Percentiles rank a stretch among this genome's conserved stretches.
These are phyloP conservation scores for Coemansia sp. DNA, from an alignment of 192 early-diverging fungal species.

Conservation along the genomic window DNA sequence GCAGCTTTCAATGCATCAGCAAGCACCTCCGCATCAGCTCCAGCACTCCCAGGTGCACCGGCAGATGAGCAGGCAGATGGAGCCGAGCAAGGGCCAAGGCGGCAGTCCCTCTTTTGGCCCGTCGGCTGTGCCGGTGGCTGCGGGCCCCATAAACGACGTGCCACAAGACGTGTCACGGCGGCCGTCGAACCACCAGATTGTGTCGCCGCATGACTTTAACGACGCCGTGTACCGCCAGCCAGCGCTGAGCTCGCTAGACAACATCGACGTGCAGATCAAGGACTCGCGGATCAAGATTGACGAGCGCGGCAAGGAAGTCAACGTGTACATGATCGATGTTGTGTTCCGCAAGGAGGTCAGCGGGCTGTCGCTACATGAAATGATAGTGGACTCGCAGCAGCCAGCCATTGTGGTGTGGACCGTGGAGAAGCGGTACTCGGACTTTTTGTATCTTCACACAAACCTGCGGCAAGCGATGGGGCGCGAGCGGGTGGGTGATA, in stretches of 20 bases:
- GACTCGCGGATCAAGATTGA: conserved; percentile 63
- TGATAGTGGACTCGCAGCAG: conserved; percentile 40
- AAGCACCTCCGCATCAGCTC: too few species aligned
- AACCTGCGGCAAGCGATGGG: conserved; percentile 59
- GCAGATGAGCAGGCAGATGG: too few species aligned
- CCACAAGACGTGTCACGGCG: neutral
- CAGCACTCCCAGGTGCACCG: too few species aligned
- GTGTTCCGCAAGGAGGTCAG: conserved; percentile 35
- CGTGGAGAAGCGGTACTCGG: conserved; percentile 83
- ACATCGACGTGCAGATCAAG: conserved; percentile 52
- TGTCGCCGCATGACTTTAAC: neutral
- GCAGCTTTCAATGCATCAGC: conserved; percentile 6
- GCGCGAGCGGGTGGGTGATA: conserved; percentile 41
- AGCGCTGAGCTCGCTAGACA: conserved; percentile 46
- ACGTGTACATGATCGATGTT: conserved; percentile 51
- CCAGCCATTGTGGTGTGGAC: conserved; percentile 67
- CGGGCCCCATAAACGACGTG: neutral
- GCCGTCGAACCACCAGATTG: conserved; percentile 2
- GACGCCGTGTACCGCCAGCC: conserved; percentile 7
- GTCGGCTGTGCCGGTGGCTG: too few species aligned
- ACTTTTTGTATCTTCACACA: conserved; percentile 77
- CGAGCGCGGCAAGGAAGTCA: conserved; percentile 74
- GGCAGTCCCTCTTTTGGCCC: too few species aligned
- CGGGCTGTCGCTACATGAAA: conserved; percentile 49
- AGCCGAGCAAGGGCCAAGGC: too few species aligned